Evolutionary conservation across 495 filamentous ascomycete genomes (phyloP).

Genomic region (Podospora tetraspora): DNA sequence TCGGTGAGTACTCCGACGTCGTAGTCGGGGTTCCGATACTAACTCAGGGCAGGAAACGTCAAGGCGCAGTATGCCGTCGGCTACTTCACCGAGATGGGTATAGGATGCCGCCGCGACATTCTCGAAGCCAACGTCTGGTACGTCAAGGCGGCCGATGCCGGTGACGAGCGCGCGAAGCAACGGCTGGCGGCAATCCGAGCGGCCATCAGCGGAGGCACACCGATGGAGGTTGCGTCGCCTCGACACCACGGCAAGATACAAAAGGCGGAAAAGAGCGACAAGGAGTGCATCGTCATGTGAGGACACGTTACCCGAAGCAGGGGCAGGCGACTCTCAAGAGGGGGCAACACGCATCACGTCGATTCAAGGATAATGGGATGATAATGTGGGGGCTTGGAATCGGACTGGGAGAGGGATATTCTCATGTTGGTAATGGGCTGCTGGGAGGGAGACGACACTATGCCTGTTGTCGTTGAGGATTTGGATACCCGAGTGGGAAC

Average conservation of each 20-base stretch:
- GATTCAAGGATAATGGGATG: constrained; percentile 7
- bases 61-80: constrained; percentile 95
- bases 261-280: constrained; percentile 48
- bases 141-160: constrained; percentile 88
- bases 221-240: constrained; percentile 44
- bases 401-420: constrained; percentile 1
- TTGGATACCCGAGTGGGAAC: constrained; percentile 8
- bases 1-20: constrained; percentile 53
- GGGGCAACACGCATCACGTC: not conserved
- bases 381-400: constrained; percentile 8
- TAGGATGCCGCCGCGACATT: constrained; percentile 86
- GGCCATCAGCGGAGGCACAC: constrained; percentile 68
- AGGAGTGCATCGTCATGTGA: constrained; percentile 59
- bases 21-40: constrained; percentile 11
- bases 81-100: constrained; percentile 98
- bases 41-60: constrained; percentile 56
- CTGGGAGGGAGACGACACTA: not conserved
- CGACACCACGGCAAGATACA: constrained; percentile 46
- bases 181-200: constrained; percentile 79
- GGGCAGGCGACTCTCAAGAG: too few species aligned
- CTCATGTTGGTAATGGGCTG: constrained; percentile 6
- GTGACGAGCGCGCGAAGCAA: constrained; percentile 82
- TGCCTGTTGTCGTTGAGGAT: constrained; percentile 4
- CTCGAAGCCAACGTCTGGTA: constrained; percentile 98
- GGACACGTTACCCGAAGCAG: not conserved